Percentiles rank a stretch among this genome's conserved stretches.
phyloP scores from a whole-genome alignment of 2,329 filamentous ascomycete species.

The Diaporthe ampelina region DNA sequence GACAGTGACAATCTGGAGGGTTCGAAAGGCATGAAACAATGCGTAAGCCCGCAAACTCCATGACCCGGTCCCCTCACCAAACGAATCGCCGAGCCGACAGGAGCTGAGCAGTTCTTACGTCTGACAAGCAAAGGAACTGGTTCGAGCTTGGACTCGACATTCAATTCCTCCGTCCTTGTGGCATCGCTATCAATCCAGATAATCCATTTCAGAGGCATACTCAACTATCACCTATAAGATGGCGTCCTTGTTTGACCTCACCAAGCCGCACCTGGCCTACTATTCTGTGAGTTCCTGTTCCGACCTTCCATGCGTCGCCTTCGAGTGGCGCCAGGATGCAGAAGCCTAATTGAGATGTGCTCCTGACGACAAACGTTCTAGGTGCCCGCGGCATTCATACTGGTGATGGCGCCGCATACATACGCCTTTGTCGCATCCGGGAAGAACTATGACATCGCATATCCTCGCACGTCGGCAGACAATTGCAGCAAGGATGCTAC shows the following conservation, averaged over 20 bases:
- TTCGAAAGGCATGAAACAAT: background rate
- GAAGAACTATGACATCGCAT: constrained; percentile 54
- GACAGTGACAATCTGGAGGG: background rate
- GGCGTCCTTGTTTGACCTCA: constrained; percentile 45
- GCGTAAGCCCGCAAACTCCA: background rate
- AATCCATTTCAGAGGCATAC: background rate
- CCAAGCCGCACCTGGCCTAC: constrained; percentile 46
- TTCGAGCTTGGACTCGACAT: background rate
- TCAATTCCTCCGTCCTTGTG: background rate
- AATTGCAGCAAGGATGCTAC: constrained; percentile 50
- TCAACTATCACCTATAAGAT: constrained; percentile 36
- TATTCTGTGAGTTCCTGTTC: constrained; percentile 44
- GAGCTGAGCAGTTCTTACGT: background rate
- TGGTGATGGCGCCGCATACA: constrained; percentile 53
- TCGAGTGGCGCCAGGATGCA: background rate
- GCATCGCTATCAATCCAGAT: no score
- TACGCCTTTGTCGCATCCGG: constrained; percentile 51
- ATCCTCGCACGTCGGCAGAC: constrained; percentile 54
- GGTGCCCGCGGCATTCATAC: constrained; percentile 57
- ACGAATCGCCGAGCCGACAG: background rate
- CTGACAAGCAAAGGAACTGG: background rate
- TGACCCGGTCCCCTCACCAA: background rate
- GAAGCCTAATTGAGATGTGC: background rate
- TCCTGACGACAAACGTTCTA: constrained; percentile 42
- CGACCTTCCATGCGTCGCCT: background rate